Conservation (phyloP, 2,329 filamentous ascomycete genomes). For the Orbilia oligospora region DNA sequence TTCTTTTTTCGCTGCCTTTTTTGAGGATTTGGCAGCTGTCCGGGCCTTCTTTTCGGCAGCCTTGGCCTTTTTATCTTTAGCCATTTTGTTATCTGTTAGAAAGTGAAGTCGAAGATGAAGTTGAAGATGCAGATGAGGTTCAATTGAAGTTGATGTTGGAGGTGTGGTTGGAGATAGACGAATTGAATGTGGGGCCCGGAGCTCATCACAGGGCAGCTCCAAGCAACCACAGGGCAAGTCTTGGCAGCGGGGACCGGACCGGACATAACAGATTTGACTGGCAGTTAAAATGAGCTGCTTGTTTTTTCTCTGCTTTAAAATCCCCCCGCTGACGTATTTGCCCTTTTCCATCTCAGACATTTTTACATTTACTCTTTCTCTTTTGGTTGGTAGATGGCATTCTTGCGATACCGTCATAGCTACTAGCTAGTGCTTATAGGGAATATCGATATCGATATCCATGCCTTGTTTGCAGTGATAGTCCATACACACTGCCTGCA, state of each 20-base stretch:
- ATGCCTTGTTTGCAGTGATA: too few species aligned
- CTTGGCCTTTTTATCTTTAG: conserved; percentile 66
- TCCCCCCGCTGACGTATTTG: conserved; percentile 57
- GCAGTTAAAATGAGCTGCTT: conserved; percentile 1
- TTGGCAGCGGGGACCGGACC: conserved; percentile 30
- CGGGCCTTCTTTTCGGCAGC: conserved; percentile 71
- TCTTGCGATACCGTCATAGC: not conserved
- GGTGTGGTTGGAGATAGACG: not conserved
- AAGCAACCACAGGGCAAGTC: not conserved
- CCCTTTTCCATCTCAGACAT: conserved; percentile 29
- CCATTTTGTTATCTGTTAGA: conserved; percentile 32
- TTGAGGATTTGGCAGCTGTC: conserved; percentile 67
- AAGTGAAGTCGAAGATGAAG: not conserved
- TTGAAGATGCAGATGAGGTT: not conserved
- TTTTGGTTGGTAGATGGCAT: not conserved
- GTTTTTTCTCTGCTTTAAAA: not conserved
- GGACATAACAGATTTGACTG: not conserved
- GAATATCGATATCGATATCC: too few species aligned
- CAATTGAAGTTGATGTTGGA: not conserved
- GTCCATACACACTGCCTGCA: too few species aligned
- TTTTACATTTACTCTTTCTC: not conserved
- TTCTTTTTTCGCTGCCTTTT: conserved; percentile 75
- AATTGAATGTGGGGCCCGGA: conserved; percentile 11
- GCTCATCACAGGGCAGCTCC: not conserved
- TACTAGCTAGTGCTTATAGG: too few species aligned